Evolutionary conservation across 306 rosid species (phyloP).

Genomic region (Psophocarpus tetragonolobus): DNA sequence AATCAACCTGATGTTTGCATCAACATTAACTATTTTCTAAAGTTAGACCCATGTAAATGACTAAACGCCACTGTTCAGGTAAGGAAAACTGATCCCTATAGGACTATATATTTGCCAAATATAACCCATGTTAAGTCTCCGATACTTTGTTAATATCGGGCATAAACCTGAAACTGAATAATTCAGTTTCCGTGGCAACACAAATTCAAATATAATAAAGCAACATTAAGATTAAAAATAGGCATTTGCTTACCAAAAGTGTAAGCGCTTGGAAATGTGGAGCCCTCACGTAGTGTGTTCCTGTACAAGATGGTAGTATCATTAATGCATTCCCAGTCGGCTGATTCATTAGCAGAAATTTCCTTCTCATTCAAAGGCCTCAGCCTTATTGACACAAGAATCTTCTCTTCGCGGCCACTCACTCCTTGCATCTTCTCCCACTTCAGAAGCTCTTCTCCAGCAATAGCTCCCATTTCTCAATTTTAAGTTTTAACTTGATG

Average conservation of each 20-base stretch:
- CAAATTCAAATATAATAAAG: conserved; percentile 20
- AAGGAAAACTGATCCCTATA: conserved; percentile 1
- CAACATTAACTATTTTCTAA: neutral
- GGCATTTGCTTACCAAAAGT: conserved; percentile 72
- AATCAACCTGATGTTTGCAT: conserved; percentile 16
- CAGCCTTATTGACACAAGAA: conserved; percentile 83
- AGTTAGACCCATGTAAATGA: neutral
- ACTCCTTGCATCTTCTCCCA: conserved; percentile 88
- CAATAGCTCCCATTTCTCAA: conserved; percentile 82
- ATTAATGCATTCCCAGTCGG: conserved; percentile 99
- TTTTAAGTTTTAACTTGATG: conserved; percentile 18
- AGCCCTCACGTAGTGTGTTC: conserved; percentile 94
- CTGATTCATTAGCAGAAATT: conserved; percentile 61
- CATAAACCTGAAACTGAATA: neutral
- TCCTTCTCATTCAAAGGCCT: conserved; percentile 94
- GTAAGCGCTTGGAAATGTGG: conserved; percentile 94
- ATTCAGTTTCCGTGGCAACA: conserved; percentile 18
- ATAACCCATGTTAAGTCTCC: conserved; percentile 20
- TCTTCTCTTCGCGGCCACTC: conserved; percentile 85
- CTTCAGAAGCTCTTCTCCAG: conserved; percentile 73
- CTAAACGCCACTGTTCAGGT: neutral
- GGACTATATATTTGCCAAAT: neutral
- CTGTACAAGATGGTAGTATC: conserved; percentile 86
- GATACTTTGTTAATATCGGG: neutral
- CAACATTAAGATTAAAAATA: conserved; percentile 5